phyloP scores from a whole-genome alignment of 768 basidiomycete genomes.

The Hygrophorus russula region DNA sequence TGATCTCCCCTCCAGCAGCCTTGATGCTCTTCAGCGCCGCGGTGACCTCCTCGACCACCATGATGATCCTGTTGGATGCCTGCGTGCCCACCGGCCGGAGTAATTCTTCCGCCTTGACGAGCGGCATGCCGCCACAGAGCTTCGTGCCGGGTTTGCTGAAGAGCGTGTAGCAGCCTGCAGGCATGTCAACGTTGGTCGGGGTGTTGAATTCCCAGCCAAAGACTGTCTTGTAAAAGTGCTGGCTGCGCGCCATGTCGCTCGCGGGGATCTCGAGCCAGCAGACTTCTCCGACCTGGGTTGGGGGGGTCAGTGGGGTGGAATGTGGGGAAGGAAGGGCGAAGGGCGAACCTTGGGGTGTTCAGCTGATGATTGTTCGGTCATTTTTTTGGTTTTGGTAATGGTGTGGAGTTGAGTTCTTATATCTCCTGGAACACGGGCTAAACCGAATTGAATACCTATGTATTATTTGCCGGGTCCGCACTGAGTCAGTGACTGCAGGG shows the following conservation, averaged over 20 bases:
- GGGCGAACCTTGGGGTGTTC: no score
- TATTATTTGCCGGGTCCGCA: no score
- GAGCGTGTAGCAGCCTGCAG: neutral
- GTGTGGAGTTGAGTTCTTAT: no score
- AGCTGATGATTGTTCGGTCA: no score
- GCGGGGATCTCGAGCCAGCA: constrained; percentile 4
- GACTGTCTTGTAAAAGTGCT: constrained; percentile 2
- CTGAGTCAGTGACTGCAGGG: no score
- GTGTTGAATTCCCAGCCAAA: constrained; percentile 4
- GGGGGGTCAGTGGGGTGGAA: neutral
- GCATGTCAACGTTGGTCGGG: neutral
- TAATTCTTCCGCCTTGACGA: neutral
- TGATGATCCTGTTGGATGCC: neutral
- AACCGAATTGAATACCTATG: no score
- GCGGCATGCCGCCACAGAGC: neutral
- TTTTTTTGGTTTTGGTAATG: no score
- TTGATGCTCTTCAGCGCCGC: constrained; percentile 3
- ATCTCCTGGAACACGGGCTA: no score
- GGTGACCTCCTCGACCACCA: constrained; percentile 1
- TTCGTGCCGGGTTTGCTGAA: constrained; percentile 1
- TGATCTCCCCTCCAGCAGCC: constrained; percentile 2
- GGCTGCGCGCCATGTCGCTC: constrained; percentile 1
- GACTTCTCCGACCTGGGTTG: neutral
- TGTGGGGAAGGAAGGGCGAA: neutral
- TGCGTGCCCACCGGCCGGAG: neutral